Conservation (phyloP, 2,329 filamentous ascomycete genomes). For the Paraphaeosphaeria minitans region DNA sequence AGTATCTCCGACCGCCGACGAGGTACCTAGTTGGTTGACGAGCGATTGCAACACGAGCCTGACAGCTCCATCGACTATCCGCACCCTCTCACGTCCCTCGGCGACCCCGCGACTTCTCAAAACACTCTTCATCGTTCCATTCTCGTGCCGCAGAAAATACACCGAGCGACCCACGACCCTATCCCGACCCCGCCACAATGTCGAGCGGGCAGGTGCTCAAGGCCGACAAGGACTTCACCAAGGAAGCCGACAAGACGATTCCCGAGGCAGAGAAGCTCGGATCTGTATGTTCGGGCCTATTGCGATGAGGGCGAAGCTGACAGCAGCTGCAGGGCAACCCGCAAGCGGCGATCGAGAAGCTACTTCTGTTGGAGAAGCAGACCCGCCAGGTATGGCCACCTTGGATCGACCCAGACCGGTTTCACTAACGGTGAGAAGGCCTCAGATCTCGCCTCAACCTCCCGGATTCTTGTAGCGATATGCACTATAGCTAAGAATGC, state of each 20-base stretch:
- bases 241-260: slow-evolving; percentile 90
- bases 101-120: background rate
- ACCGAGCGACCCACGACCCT: slow-evolving; percentile 2
- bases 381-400: slow-evolving; percentile 76
- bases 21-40: background rate
- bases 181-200: slow-evolving; percentile 59
- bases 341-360: slow-evolving; percentile 89
- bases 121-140: background rate
- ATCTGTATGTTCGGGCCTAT: slow-evolving; percentile 63
- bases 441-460: slow-evolving; percentile 94
- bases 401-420: slow-evolving; percentile 7
- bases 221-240: slow-evolving; percentile 98
- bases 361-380: slow-evolving; percentile 91
- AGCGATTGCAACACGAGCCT: slow-evolving; percentile 7
- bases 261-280: slow-evolving; percentile 89
- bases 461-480: slow-evolving; percentile 82
- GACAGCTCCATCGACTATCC: slow-evolving; percentile 1
- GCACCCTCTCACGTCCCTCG: background rate
- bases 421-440: slow-evolving; percentile 62
- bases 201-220: slow-evolving; percentile 79
- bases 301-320: slow-evolving; percentile 26
- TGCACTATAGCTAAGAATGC: slow-evolving; percentile 93
- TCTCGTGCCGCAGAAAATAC: background rate
- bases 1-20: slow-evolving; percentile 5
- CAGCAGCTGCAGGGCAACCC: slow-evolving; percentile 67